A percentile compares a stretch with the other conserved stretches of the same genome.
Evolutionary conservation across 1,139 yeast species (phyloP).

Genomic region (Pichia sp.): DNA sequence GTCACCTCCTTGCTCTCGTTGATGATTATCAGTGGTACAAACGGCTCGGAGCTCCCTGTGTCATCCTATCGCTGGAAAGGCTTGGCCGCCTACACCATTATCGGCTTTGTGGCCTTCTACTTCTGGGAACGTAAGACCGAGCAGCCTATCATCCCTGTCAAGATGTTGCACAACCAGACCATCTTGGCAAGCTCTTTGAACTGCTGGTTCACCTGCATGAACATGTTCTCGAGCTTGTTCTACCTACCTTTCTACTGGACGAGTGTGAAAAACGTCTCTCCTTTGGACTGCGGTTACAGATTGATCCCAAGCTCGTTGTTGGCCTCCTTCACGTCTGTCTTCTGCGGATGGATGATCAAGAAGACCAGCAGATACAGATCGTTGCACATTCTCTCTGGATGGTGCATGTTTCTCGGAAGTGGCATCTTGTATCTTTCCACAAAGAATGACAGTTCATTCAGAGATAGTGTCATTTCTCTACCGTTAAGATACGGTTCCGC

Average conservation of each 20-base stretch:
- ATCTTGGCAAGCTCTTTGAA: slow-evolving; percentile 30
- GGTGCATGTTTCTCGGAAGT: slow-evolving; percentile 33
- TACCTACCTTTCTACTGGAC: slow-evolving; percentile 32
- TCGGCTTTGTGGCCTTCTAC: slow-evolving; percentile 20
- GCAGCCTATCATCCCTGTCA: slow-evolving; percentile 32
- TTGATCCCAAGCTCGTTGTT: slow-evolving; percentile 32
- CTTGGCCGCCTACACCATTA: slow-evolving; percentile 19
- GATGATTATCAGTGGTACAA: slow-evolving; percentile 47
- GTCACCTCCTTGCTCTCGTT: slow-evolving; percentile 41
- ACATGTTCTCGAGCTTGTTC: slow-evolving; percentile 29
- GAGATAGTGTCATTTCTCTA: slow-evolving; percentile 35
- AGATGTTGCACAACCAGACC: slow-evolving; percentile 29
- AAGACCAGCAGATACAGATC: slow-evolving; percentile 27
- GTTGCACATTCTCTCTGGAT: slow-evolving; percentile 22
- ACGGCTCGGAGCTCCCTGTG: slow-evolving; percentile 44
- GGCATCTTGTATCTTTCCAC: slow-evolving; percentile 16
- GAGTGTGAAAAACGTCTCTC: slow-evolving; percentile 29
- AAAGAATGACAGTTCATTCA: slow-evolving; percentile 20
- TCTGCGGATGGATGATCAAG: slow-evolving; percentile 30
- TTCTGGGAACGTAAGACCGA: slow-evolving; percentile 23
- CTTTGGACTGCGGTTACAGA: slow-evolving; percentile 35
- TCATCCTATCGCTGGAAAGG: slow-evolving; percentile 36
- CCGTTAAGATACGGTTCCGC: slow-evolving; percentile 41
- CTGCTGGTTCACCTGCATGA: slow-evolving; percentile 35
- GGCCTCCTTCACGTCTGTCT: slow-evolving; percentile 29